phyloP scores from a whole-genome alignment of 2,329 filamentous ascomycete genomes.

The Raffaelea arxii region DNA sequence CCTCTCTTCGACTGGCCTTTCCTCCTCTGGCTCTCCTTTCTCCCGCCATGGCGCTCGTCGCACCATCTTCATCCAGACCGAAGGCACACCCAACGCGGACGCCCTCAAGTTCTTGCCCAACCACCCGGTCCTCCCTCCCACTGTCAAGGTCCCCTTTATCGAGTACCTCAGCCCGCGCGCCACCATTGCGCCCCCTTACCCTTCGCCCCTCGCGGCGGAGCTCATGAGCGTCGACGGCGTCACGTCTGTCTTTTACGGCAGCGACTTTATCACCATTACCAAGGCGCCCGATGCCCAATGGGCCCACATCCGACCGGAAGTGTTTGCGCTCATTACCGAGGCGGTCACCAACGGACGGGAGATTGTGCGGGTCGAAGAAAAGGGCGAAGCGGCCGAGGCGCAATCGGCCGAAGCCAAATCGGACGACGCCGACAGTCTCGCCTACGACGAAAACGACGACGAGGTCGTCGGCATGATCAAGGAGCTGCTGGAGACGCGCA shows the following conservation, averaged over 20 bases:
- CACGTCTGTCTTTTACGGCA: conserved; percentile 87
- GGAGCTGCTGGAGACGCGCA: conserved; percentile 88
- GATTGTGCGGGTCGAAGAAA: conserved; percentile 60
- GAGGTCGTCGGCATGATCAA: conserved; percentile 99
- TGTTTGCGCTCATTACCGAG: conserved; percentile 92
- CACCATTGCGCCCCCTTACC: conserved; percentile 79
- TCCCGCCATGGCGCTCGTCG: conserved; percentile 33
- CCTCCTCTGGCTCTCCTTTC: conserved; percentile 16
- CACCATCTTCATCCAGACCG: conserved; percentile 96
- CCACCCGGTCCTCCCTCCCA: conserved; percentile 69
- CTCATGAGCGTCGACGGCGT: conserved; percentile 91
- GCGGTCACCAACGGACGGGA: conserved; percentile 74
- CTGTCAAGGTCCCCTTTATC: conserved; percentile 65
- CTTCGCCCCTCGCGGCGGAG: conserved; percentile 81
- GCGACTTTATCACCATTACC: conserved; percentile 93
- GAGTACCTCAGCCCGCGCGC: conserved; percentile 87
- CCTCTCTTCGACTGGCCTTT: conserved; percentile 13
- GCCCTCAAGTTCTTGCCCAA: conserved; percentile 95
- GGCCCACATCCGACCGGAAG: conserved; percentile 90
- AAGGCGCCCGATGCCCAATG: conserved; percentile 83
- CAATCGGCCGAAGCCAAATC: conserved; percentile 34
- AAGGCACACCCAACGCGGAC: conserved; percentile 88
- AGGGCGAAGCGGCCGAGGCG: background rate
- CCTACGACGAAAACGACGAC: conserved; percentile 81
- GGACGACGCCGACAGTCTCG: conserved; percentile 58